Conservation (phyloP, 768 basidiomycete genomes). For the Termitomyces sp. region DNA sequence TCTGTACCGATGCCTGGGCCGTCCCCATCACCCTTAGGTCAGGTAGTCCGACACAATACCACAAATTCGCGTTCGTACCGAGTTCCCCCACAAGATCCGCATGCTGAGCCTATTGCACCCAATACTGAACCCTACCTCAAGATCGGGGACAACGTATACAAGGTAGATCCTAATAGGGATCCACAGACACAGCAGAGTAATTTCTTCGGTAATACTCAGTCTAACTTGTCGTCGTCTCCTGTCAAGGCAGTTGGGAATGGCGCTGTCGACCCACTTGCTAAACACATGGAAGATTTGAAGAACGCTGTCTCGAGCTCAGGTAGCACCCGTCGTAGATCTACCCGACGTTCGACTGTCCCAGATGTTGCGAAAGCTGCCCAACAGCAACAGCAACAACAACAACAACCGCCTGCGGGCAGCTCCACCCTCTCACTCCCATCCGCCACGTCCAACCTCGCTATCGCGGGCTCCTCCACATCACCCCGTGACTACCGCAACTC, state of each 20-base stretch:
- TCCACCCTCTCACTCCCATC: slow-evolving; percentile 31
- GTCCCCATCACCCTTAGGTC: slow-evolving; percentile 17
- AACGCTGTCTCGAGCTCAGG: slow-evolving; percentile 42
- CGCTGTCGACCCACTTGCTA: slow-evolving; percentile 59
- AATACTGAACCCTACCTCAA: slow-evolving; percentile 65
- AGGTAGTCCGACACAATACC: slow-evolving; percentile 12
- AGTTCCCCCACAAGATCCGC: slow-evolving; percentile 41
- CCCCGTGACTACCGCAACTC: slow-evolving; percentile 68
- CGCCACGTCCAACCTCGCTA: slow-evolving; percentile 11
- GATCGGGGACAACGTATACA: slow-evolving; percentile 65
- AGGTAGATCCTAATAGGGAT: slow-evolving; percentile 60
- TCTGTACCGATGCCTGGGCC: slow-evolving; percentile 19
- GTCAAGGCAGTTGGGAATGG: slow-evolving; percentile 25
- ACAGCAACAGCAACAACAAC: slow-evolving; percentile 21
- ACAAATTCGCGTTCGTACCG: slow-evolving; percentile 17
- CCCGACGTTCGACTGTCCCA: slow-evolving; percentile 21
- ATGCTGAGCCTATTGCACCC: slow-evolving; percentile 61
- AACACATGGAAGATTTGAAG: slow-evolving; percentile 60
- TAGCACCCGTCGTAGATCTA: slow-evolving; percentile 43
- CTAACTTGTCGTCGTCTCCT: slow-evolving; percentile 22
- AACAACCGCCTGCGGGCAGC: slow-evolving; percentile 17
- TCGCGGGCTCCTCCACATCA: slow-evolving; percentile 25
- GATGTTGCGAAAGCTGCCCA: slow-evolving; percentile 13
- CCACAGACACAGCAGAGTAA: slow-evolving; percentile 45
- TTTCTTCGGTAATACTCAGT: slow-evolving; percentile 18